A percentile compares a stretch with the other conserved stretches of the same genome.
These are phyloP conservation scores for Diplocarpon mali DNA, from an alignment of 2,329 filamentous ascomycete genomes.

Conservation along the genomic window DNA sequence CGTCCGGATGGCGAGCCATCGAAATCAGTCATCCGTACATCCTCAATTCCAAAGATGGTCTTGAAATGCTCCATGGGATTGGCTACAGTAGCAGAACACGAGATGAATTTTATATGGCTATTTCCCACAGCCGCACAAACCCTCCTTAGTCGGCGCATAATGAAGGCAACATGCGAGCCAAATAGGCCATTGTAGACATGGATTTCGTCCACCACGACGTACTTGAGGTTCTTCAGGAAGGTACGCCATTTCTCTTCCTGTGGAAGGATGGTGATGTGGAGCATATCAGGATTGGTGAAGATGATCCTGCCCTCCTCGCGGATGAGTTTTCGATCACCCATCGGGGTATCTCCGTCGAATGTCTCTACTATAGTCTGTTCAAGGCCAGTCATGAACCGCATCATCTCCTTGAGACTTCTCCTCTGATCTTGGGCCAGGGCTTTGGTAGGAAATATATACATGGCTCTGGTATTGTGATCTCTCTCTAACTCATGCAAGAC, in stretches of 20 bases:
- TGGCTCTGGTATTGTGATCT: constrained; percentile 66
- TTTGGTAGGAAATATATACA: constrained; percentile 98
- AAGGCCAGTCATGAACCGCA: constrained; percentile 68
- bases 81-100: constrained; percentile 90
- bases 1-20: constrained; percentile 87
- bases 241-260: constrained; percentile 83
- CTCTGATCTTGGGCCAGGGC: constrained; percentile 91
- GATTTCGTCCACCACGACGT: constrained; percentile 83
- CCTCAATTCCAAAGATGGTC: constrained; percentile 80
- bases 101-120: constrained; percentile 74
- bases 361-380: constrained; percentile 76
- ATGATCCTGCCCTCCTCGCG: constrained; percentile 85
- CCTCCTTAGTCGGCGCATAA: constrained; percentile 80
- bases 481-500: constrained; percentile 78
- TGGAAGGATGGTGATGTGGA: constrained; percentile 86
- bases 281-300: constrained; percentile 97
- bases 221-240: constrained; percentile 81
- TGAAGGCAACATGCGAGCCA: constrained; percentile 85
- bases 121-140: constrained; percentile 90
- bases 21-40: constrained; percentile 74
- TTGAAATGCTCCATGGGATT: constrained; percentile 89
- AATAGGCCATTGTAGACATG: constrained; percentile 96
- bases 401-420: constrained; percentile 74
- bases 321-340: constrained; percentile 65
- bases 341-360: constrained; percentile 89